A percentile compares a stretch with the other conserved stretches of the same genome.
Conservation (phyloP, 495 filamentous ascomycete species). For the Penicillium taxi region DNA sequence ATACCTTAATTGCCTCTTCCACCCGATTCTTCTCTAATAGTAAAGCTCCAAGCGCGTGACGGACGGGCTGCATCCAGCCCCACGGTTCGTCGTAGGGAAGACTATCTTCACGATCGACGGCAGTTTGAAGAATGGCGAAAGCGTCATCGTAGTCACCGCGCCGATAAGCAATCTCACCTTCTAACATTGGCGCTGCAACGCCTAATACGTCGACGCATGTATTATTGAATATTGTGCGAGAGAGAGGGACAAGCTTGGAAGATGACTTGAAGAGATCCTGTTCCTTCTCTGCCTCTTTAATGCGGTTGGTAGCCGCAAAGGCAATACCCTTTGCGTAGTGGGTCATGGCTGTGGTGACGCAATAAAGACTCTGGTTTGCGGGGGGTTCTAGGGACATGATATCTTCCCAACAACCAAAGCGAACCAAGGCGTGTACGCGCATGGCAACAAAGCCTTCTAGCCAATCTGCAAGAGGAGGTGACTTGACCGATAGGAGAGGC, state of each 20-base stretch:
- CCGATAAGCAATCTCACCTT: conserved; percentile 63
- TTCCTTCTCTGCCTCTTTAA: conserved; percentile 40
- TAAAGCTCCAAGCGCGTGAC: conserved; percentile 58
- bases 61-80: conserved; percentile 62
- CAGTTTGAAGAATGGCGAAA: conserved; percentile 44
- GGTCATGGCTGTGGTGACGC: conserved; percentile 53
- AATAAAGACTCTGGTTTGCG: conserved; percentile 46
- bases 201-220: conserved; percentile 50
- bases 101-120: conserved; percentile 47
- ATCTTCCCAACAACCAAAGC: conserved; percentile 59
- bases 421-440: conserved; percentile 54
- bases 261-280: conserved; percentile 40
- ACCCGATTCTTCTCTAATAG: conserved; percentile 52
- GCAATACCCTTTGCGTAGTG: conserved; percentile 61
- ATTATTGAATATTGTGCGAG: conserved; percentile 59
- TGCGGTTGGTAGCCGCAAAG: conserved; percentile 42
- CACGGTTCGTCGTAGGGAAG: conserved; percentile 62
- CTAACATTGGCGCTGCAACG: conserved; percentile 54
- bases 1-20: conserved; percentile 47
- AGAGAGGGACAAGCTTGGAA: conserved; percentile 36
- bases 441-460: conserved; percentile 56
- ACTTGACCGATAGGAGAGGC: conserved; percentile 49
- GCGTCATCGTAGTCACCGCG: conserved; percentile 45
- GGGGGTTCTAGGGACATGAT: conserved; percentile 45
- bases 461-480: conserved; percentile 67